phyloP scores from a whole-genome alignment of 257 asterid genomes.

The Ilex aquifolium region DNA sequence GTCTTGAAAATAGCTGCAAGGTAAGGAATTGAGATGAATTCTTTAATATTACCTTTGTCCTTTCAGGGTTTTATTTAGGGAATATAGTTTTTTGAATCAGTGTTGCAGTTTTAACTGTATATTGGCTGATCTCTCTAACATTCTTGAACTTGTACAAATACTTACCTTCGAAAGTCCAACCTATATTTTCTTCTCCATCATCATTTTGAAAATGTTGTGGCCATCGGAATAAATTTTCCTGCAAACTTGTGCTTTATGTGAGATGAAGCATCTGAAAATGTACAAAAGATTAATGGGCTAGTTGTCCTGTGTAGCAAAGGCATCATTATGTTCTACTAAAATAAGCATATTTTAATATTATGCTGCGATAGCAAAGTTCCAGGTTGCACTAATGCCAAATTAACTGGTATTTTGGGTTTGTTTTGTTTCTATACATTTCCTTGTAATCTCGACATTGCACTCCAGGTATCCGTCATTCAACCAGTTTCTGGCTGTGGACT shows the following conservation, averaged over 20 bases:
- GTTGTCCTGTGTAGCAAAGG: background rate
- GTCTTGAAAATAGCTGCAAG: background rate
- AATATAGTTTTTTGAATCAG: background rate
- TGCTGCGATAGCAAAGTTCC: background rate
- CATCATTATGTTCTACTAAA: too few relatives aligned
- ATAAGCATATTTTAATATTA: background rate
- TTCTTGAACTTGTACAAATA: background rate
- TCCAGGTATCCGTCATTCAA: constrained; percentile 90
- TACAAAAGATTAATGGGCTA: background rate
- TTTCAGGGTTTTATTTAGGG: background rate
- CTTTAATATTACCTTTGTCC: background rate
- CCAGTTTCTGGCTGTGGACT: constrained; percentile 99
- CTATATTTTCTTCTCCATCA: background rate
- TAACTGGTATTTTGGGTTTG: background rate
- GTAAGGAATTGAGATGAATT: background rate
- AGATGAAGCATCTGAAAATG: background rate
- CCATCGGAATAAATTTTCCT: background rate
- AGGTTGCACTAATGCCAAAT: too few relatives aligned
- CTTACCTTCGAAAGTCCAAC: too few relatives aligned
- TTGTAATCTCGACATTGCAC: background rate
- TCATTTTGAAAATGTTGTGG: background rate
- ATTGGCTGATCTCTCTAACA: background rate
- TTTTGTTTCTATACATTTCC: background rate
- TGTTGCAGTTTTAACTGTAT: too few relatives aligned
- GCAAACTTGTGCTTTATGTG: background rate